These are phyloP conservation scores for Rhizopus arrhizus DNA, from an alignment of 371 early-diverging fungal genomes.

Conservation along the genomic window DNA sequence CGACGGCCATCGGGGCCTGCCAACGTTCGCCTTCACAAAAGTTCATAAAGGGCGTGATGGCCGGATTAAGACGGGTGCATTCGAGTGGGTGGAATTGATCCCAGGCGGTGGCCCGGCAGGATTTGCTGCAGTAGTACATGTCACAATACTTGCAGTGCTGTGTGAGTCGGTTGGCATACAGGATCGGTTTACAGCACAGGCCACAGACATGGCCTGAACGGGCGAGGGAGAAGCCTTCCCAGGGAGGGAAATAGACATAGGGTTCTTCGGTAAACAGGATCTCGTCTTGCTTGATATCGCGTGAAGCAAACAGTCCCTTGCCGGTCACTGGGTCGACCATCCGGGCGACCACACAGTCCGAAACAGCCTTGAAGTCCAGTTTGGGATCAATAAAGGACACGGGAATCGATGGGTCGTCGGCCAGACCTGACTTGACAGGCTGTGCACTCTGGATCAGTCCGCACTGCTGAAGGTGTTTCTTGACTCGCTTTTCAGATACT, in stretches of 20 bases:
- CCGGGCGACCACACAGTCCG: constrained; percentile 43
- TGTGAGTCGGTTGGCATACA: constrained; percentile 36
- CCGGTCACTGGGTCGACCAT: constrained; percentile 66
- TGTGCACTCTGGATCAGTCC: constrained; percentile 42
- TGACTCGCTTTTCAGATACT: constrained; percentile 70
- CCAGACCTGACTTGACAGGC: constrained; percentile 48
- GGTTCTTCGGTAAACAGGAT: constrained; percentile 64
- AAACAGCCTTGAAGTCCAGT: constrained; percentile 49
- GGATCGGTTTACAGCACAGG: constrained; percentile 58
- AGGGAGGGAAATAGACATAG: constrained; percentile 65
- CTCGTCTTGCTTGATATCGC: constrained; percentile 58
- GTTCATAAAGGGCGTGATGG: constrained; percentile 46
- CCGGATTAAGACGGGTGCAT: constrained; percentile 54
- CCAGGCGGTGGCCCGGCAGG: constrained; percentile 56
- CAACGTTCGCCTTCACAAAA: constrained; percentile 57
- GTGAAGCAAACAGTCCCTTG: constrained; percentile 65
- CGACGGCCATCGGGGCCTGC: constrained; percentile 62
- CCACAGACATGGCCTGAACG: constrained; percentile 60
- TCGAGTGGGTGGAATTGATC: constrained; percentile 61
- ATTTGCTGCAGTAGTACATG: constrained; percentile 58
- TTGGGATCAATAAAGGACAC: constrained; percentile 64
- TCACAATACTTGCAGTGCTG: constrained; percentile 57
- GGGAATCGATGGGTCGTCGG: constrained; percentile 63
- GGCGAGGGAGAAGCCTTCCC: constrained; percentile 57
- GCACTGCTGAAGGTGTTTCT: constrained; percentile 60